Percentiles rank a stretch among this genome's conserved stretches.
Conservation (phyloP, 1,284 basidiomycete species). For the Ceratorhiza oryzae-sativae region DNA sequence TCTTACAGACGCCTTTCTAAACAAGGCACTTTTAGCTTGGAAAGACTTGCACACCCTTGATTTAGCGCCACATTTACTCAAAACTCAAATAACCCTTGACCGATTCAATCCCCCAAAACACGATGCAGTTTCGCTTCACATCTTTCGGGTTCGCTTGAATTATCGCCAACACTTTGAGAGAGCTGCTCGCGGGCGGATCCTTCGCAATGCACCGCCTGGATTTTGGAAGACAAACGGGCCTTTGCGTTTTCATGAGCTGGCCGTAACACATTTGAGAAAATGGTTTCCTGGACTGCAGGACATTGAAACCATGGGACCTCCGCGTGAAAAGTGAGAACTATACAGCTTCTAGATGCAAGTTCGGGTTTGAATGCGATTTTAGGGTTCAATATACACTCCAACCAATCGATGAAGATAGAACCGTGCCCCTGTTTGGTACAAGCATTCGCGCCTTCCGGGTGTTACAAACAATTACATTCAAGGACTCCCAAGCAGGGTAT, state of each 20-base stretch:
- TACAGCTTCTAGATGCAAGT: neutral
- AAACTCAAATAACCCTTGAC: neutral
- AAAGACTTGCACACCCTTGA: neutral
- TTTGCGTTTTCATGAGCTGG: neutral
- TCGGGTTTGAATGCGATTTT: neutral
- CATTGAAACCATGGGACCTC: neutral
- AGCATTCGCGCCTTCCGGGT: no score
- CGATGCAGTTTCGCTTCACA: neutral
- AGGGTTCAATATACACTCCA: neutral
- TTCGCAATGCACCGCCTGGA: neutral
- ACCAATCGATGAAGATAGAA: no score
- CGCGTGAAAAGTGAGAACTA: neutral
- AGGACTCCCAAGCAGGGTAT: no score
- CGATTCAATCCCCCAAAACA: no score
- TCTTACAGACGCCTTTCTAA: neutral
- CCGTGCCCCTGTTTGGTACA: no score
- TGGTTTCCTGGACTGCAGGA: neutral
- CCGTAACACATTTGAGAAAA: neutral
- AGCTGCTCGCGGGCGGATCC: neutral
- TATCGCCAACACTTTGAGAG: neutral
- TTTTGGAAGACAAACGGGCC: neutral
- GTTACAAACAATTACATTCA: no score
- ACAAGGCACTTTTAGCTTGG: neutral
- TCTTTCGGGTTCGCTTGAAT: neutral
- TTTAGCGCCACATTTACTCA: neutral